These are phyloP conservation scores for Kurtzmaniella natalensis DNA, from an alignment of 1,139 yeast genomes.

Conservation along the genomic window DNA sequence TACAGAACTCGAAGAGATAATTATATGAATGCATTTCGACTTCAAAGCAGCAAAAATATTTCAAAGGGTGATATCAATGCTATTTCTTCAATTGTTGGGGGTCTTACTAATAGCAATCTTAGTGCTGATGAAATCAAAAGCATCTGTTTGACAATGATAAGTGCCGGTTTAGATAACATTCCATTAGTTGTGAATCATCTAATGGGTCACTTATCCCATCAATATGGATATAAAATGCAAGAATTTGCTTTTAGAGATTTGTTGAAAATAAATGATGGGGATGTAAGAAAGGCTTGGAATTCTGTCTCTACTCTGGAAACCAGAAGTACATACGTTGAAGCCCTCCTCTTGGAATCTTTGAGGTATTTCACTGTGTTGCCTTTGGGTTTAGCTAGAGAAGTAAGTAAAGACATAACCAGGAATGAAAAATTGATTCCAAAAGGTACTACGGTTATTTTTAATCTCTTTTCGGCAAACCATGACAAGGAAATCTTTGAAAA, in stretches of 20 bases:
- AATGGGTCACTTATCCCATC: conserved; percentile 55
- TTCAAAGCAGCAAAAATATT: conserved; percentile 21
- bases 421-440: conserved; percentile 43
- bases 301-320: conserved; percentile 27
- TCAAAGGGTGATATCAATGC: conserved; percentile 13
- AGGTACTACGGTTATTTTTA: conserved; percentile 58
- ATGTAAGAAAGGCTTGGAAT: conserved; percentile 43
- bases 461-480: conserved; percentile 69
- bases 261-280: conserved; percentile 23
- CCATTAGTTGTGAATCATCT: conserved; percentile 60
- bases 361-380: conserved; percentile 66
- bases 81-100: conserved; percentile 40
- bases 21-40: conserved; percentile 40
- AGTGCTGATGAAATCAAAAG: conserved; percentile 49
- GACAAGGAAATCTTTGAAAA: conserved; percentile 44
- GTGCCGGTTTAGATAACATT: conserved; percentile 76
- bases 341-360: conserved; percentile 59
- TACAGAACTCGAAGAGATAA: conserved; percentile 44
- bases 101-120: conserved; percentile 25
- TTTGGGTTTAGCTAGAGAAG: conserved; percentile 57
- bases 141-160: conserved; percentile 69
- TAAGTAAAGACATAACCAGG: conserved; percentile 46
- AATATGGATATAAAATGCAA: conserved; percentile 42
- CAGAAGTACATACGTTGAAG: conserved; percentile 47
- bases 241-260: conserved; percentile 34